A percentile compares a stretch with the other conserved stretches of the same genome.
Evolutionary conservation across 2,329 filamentous ascomycete species (phyloP).

Genomic region (Onygenales sp.): DNA sequence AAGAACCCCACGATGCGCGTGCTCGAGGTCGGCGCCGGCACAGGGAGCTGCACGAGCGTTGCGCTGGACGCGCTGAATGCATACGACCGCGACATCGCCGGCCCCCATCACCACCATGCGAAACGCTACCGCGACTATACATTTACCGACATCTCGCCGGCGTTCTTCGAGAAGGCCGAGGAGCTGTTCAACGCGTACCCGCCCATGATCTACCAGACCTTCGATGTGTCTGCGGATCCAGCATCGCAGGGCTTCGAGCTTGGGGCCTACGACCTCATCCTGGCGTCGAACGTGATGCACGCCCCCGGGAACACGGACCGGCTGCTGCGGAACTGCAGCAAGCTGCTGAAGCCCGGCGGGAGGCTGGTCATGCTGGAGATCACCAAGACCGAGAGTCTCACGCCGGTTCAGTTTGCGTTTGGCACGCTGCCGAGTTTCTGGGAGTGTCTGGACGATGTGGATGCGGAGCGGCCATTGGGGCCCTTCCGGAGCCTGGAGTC

Average conservation of each 20-base stretch:
- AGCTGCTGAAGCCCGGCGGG: slow-evolving; percentile 27
- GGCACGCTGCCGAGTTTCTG: too few species aligned
- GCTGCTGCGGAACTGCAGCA: slow-evolving; percentile 7
- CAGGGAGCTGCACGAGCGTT: slow-evolving; percentile 18
- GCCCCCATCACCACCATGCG: too few species aligned
- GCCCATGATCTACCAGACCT: slow-evolving; percentile 10
- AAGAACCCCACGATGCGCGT: slow-evolving; percentile 16
- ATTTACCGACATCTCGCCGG: slow-evolving; percentile 31
- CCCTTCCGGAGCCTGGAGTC: too few species aligned
- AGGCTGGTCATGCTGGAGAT: slow-evolving; percentile 33
- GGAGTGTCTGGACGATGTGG: too few species aligned
- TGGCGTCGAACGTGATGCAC: slow-evolving; percentile 14
- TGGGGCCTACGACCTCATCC: slow-evolving; percentile 11
- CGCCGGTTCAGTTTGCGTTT: too few species aligned
- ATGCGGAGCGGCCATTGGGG: too few species aligned
- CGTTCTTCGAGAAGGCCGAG: slow-evolving; percentile 29
- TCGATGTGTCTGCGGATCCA: slow-evolving; percentile 11
- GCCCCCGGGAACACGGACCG: slow-evolving; percentile 8
- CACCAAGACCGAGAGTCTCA: slow-evolving; percentile 2
- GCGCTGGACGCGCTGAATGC: not conserved
- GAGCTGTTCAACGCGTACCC: slow-evolving; percentile 15
- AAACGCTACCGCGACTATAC: not conserved
- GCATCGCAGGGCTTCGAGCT: slow-evolving; percentile 10
- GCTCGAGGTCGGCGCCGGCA: slow-evolving; percentile 26
- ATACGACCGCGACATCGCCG: not conserved